Evolutionary conservation across 1,139 yeast genomes (phyloP).

Genomic region (Candida freyschussii): DNA sequence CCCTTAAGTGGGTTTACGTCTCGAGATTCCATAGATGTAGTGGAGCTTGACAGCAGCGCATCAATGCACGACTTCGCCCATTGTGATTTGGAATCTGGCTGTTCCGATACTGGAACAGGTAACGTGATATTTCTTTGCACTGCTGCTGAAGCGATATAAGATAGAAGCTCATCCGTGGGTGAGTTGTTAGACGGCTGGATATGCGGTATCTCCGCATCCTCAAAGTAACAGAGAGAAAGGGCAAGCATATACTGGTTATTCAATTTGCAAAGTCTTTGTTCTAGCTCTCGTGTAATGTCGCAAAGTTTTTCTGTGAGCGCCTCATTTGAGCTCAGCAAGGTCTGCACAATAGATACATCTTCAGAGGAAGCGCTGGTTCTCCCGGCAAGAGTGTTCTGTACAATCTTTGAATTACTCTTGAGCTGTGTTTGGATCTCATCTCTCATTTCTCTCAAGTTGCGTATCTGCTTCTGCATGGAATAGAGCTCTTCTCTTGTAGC

Average conservation of each 20-base stretch:
- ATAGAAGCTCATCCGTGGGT: conserved; percentile 42
- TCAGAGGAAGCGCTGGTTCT: background rate
- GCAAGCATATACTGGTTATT: conserved; percentile 18
- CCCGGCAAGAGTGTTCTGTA: conserved; percentile 9
- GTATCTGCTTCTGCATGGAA: conserved; percentile 5
- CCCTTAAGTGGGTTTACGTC: conserved; percentile 5
- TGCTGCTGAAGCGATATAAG: conserved; percentile 51
- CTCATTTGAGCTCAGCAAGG: conserved; percentile 13
- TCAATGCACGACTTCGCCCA: conserved; percentile 58
- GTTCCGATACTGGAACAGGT: conserved; percentile 39
- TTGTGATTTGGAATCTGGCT: conserved; percentile 31
- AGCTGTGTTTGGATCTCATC: conserved; percentile 17
- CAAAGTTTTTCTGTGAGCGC: conserved; percentile 9
- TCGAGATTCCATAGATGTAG: background rate
- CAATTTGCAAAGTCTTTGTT: conserved; percentile 5
- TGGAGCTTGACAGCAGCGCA: conserved; percentile 26
- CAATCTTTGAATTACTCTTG: conserved; percentile 9
- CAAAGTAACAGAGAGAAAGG: conserved; percentile 20
- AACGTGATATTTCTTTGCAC: conserved; percentile 45
- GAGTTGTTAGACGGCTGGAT: no score
- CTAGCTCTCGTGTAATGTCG: conserved; percentile 9
- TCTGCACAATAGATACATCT: conserved; percentile 9
- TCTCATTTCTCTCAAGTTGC: conserved; percentile 8
- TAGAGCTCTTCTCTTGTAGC: conserved; percentile 14
- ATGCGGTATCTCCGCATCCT: conserved; percentile 10